A percentile compares a stretch with the other conserved stretches of the same genome.
phyloP scores from a whole-genome alignment of 192 early-diverging fungal species.

The Entophlyctis helioformis region DNA sequence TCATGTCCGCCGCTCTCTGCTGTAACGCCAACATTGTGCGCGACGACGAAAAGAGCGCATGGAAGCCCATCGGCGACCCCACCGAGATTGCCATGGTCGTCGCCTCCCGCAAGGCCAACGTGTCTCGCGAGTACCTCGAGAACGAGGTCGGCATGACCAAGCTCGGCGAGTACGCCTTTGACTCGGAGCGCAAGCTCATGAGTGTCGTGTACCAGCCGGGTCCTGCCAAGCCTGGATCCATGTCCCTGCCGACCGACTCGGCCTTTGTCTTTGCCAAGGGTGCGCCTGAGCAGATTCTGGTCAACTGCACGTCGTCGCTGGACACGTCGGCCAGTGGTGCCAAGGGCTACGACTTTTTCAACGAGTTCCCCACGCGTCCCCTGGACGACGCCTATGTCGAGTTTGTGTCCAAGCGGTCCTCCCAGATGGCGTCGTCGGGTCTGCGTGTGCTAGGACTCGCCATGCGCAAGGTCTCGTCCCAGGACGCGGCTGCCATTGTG shows the following conservation, averaged over 20 bases:
- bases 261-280: constrained; percentile 73
- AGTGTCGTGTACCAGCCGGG: constrained; percentile 57
- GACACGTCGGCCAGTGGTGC: constrained; percentile 14
- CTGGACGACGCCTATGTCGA: constrained; percentile 51
- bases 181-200: constrained; percentile 92
- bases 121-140: constrained; percentile 49
- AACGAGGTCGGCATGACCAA: constrained; percentile 48
- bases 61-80: constrained; percentile 77
- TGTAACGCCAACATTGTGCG: constrained; percentile 69
- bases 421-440: constrained; percentile 71
- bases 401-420: constrained; percentile 44
- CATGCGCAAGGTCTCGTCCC: constrained; percentile 48
- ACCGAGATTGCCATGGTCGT: constrained; percentile 90
- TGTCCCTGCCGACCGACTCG: constrained; percentile 9
- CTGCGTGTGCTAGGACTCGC: constrained; percentile 85
- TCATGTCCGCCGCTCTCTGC: constrained; percentile 72
- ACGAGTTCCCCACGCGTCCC: constrained; percentile 12
- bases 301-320: constrained; percentile 46
- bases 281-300: constrained; percentile 81
- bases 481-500: constrained; percentile 39
- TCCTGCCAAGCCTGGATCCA: constrained; percentile 1
- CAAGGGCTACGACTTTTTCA: too few relatives aligned
- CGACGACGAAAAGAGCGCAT: constrained; percentile 40
- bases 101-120: constrained; percentile 72
- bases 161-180: constrained; percentile 77